These are phyloP conservation scores for Pythium monospermum DNA, from an alignment of 352 stramenopile genomes.

Conservation along the genomic window DNA sequence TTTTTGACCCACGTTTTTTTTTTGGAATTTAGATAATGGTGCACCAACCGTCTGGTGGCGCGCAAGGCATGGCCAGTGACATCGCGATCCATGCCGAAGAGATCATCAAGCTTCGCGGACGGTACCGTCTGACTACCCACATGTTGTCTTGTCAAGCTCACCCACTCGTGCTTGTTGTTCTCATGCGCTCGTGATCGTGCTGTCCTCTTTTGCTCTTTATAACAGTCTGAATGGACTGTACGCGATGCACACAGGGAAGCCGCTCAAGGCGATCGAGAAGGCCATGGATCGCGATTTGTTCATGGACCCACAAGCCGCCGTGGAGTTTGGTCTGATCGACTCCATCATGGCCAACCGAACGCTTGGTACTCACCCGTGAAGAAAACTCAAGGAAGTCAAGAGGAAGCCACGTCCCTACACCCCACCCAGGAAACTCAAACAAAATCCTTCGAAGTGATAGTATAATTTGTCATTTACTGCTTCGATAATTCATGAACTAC, in stretches of 20 bases:
- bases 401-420: too few relatives aligned
- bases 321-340: conserved; percentile 84
- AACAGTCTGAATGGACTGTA: conserved; percentile 75
- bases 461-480: too few relatives aligned
- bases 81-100: conserved; percentile 99
- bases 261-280: conserved; percentile 75
- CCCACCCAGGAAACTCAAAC: too few relatives aligned
- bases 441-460: too few relatives aligned
- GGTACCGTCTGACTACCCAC: too few relatives aligned
- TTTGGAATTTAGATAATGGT: conserved; percentile 90
- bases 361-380: conserved; percentile 3
- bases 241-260: conserved; percentile 66
- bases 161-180: conserved; percentile 2
- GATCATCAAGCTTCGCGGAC: conserved; percentile 91
- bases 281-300: conserved; percentile 86
- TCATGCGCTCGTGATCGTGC: too few relatives aligned
- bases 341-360: conserved; percentile 68
- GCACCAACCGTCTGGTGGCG: conserved; percentile 95
- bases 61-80: conserved; percentile 96
- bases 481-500: too few relatives aligned
- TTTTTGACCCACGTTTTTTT: neutral
- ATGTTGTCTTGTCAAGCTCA: too few relatives aligned
- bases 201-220: too few relatives aligned
- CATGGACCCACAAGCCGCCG: conserved; percentile 69
- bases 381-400: neutral